A percentile compares a stretch with the other conserved stretches of the same genome.
phyloP scores from a whole-genome alignment of 2,329 filamentous ascomycete genomes.

The Westerdykella ornata region DNA sequence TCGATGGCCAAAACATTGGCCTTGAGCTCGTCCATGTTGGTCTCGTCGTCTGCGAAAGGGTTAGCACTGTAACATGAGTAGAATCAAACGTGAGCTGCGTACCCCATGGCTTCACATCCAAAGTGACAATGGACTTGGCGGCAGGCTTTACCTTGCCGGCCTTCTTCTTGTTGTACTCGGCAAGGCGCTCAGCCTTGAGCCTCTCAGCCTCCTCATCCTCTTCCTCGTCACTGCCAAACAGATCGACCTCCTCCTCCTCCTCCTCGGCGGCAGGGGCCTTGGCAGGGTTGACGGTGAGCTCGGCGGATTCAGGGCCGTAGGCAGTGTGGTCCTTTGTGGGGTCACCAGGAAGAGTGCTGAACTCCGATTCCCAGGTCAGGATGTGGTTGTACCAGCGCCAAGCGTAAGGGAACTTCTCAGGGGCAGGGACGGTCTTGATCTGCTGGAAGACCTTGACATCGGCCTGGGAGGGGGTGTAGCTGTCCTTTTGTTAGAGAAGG shows the following conservation, averaged over 20 bases:
- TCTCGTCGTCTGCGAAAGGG: conserved; percentile 70
- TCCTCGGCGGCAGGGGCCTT: conserved; percentile 65
- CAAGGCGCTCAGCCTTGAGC: conserved; percentile 82
- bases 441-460: conserved; percentile 95
- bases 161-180: conserved; percentile 96
- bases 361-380: conserved; percentile 85
- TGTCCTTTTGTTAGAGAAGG: conserved; percentile 31
- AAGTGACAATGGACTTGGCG: conserved; percentile 91
- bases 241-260: conserved; percentile 69
- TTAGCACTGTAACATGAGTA: conserved; percentile 15
- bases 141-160: conserved; percentile 81
- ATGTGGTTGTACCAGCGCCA: conserved; percentile 99
- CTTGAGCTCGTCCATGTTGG: conserved; percentile 79
- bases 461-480: conserved; percentile 74
- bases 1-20: conserved; percentile 72
- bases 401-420: conserved; percentile 84
- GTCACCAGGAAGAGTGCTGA: conserved; percentile 84
- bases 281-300: conserved; percentile 76
- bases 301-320: conserved; percentile 79
- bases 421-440: conserved; percentile 65
- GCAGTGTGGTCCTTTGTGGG: conserved; percentile 78
- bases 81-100: conserved; percentile 40
- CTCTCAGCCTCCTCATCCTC: conserved; percentile 64
- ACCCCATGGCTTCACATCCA: conserved; percentile 99
- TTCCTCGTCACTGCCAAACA: conserved; percentile 83